Percentiles rank a stretch among this genome's conserved stretches.
These are phyloP conservation scores for Acanthamoeba rhysodes DNA, from an alignment of 208 protist species.

Conservation along the genomic window DNA sequence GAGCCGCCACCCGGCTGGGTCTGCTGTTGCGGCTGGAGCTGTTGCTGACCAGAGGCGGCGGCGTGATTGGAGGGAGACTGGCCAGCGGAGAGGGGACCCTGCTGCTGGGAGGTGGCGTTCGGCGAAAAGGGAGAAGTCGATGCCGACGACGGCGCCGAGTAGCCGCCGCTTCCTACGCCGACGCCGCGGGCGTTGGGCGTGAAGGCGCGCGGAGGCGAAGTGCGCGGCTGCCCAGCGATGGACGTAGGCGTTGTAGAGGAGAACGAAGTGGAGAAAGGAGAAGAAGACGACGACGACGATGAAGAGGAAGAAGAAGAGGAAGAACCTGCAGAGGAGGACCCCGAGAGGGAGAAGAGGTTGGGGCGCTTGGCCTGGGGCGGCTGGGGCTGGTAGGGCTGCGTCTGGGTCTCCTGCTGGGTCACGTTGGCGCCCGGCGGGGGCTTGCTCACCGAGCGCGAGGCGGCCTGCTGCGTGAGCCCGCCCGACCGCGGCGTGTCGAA, in stretches of 20 bases:
- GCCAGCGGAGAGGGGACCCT: not conserved
- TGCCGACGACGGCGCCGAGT: not conserved
- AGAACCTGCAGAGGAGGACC: not conserved
- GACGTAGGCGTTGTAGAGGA: not conserved
- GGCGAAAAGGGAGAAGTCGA: conserved; percentile 21
- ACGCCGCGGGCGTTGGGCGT: not conserved
- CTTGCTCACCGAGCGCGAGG: conserved; percentile 36
- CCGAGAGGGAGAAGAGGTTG: conserved; percentile 30
- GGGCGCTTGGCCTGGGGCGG: conserved; percentile 2
- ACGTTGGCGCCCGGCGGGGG: conserved; percentile 44
- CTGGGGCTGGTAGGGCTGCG: conserved; percentile 22
- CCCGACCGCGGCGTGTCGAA: not conserved
- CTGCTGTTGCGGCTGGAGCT: not conserved
- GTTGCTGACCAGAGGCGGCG: not conserved
- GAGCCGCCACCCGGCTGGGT: not conserved
- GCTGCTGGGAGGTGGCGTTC: not conserved
- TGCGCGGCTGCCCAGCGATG: not conserved
- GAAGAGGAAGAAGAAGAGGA: not conserved
- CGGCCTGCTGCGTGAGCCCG: conserved; percentile 1
- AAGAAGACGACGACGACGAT: not conserved
- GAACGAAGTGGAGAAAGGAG: not conserved
- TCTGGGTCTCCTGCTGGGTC: conserved; percentile 37
- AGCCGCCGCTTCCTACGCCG: not conserved
- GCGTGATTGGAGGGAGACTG: not conserved
- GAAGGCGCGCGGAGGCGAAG: conserved; percentile 40